These are phyloP conservation scores for Phascolomyces articulosus DNA, from an alignment of 371 early-diverging fungal genomes.

Conservation along the genomic window DNA sequence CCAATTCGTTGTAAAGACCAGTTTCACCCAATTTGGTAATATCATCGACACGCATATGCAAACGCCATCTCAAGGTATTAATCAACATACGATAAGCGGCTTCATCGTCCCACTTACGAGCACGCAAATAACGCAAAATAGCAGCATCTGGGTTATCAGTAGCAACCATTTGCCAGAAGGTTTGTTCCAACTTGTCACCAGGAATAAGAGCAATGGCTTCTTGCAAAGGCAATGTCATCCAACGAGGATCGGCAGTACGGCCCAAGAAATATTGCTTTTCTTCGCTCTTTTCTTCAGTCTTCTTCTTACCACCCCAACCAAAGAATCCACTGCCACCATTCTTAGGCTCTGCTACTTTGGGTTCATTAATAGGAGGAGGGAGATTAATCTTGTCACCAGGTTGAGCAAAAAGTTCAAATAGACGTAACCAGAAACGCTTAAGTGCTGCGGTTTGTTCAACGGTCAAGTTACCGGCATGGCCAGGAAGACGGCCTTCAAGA, in stretches of 20 bases:
- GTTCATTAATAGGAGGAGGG: not conserved
- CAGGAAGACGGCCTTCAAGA: conserved; percentile 23
- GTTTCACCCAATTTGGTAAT: conserved; percentile 64
- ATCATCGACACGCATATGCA: conserved; percentile 55
- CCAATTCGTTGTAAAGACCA: conserved; percentile 41
- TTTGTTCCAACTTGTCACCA: conserved; percentile 33
- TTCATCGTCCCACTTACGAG: conserved; percentile 77
- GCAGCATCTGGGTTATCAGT: conserved; percentile 73
- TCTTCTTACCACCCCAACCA: conserved; percentile 34
- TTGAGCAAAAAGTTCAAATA: conserved; percentile 54
- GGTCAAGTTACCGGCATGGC: conserved; percentile 48
- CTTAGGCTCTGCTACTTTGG: not conserved
- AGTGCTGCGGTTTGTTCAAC: conserved; percentile 50
- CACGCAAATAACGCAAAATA: conserved; percentile 73
- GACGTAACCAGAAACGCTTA: conserved; percentile 54
- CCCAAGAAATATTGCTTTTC: conserved; percentile 52
- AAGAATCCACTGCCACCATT: conserved; percentile 28
- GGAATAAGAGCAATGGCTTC: conserved; percentile 45
- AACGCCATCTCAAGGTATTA: conserved; percentile 69
- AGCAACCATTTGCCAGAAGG: conserved; percentile 60
- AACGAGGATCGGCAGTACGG: conserved; percentile 45
- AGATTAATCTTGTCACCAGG: conserved; percentile 18
- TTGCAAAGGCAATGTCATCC: conserved; percentile 38
- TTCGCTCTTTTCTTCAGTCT: conserved; percentile 33
- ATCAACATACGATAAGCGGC: conserved; percentile 69